Evolutionary conservation across 2,329 filamentous ascomycete genomes (phyloP).

Genomic region (Paraconiothyrium sp.): DNA sequence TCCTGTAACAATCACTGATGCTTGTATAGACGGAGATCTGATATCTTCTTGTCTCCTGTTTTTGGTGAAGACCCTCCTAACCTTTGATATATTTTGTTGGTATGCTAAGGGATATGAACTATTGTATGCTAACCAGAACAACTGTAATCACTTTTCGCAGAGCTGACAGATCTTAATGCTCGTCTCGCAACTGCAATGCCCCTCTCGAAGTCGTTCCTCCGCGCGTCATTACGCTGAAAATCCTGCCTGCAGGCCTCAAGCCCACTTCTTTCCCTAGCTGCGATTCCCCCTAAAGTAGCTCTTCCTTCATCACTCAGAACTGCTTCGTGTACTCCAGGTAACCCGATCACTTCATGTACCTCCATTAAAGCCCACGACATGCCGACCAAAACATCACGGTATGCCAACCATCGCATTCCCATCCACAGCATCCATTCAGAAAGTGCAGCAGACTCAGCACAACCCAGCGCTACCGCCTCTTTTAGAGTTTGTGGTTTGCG

Average conservation of each 20-base stretch:
- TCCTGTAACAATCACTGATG: too few relatives aligned
- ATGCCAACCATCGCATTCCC: conserved; percentile 29
- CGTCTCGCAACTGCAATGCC: background rate
- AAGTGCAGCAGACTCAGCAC: conserved; percentile 52
- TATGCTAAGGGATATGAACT: background rate
- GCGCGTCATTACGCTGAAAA: background rate
- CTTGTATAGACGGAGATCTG: too few relatives aligned
- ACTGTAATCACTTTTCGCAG: background rate
- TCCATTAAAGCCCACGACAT: conserved; percentile 47
- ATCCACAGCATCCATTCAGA: conserved; percentile 26
- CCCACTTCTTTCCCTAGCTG: background rate
- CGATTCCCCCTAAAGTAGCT: background rate
- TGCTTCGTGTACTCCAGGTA: background rate
- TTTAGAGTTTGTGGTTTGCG: conserved; percentile 31
- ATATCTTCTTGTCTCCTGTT: too few relatives aligned
- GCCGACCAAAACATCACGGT: conserved; percentile 42
- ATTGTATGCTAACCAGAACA: background rate
- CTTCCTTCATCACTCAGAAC: background rate
- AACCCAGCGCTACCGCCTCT: conserved; percentile 31
- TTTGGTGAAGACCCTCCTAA: too few relatives aligned
- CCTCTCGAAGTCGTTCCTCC: conserved; percentile 1
- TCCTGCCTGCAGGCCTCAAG: background rate
- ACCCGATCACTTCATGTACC: conserved; percentile 17
- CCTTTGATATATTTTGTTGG: background rate
- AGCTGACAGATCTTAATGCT: background rate